Base-by-base conservation (phyloP, 1,139 yeast species). In the Diutina catenulata region DNA sequence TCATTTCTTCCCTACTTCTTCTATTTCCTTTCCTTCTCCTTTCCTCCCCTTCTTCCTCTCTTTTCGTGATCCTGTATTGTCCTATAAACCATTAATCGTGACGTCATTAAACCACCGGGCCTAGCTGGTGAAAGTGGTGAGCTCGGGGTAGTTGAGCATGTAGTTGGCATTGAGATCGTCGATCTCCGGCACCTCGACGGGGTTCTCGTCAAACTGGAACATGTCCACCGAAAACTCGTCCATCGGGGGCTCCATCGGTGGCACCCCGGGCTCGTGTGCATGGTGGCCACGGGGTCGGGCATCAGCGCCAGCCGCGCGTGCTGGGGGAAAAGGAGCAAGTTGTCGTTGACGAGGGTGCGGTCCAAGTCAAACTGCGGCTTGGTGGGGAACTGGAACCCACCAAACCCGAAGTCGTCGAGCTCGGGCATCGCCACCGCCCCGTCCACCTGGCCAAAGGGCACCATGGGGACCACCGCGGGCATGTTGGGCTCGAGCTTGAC, bases 401-500 rank as follows among this genome's bases (percentile, higher is more conserved):
- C n/a, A 13, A 11, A 13, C 23, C 23, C 15, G 16, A 25, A 13
- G 28, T 25, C 16, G 28, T 25, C 28, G 15, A 25, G 15, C 8
- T 25, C 28, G 16, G 28, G 28, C 15, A 25, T n/a, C 28, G 14
- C 16, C 32, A 28, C 19, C 15, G 32, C 32, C 9, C 32, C 32
- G 19, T 28, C 32, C 5, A 28, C 32, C 15, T 28, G 32, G 32
- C 32, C 32, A 28, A 28, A 28, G n/a, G n/a, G n/a, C 21, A 28
- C 14, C 32, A 28, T 28, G 8, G 14, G 23, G 15, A 23, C 23
- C 11, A 18, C 23, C 8, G 32, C 22, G n/a, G n/a, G n/a, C 32
- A 28, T 15, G 23, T 18, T 14, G 15, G 32, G 32, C 23, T 28
- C 32, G 13, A 28, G 19, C 32, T 28, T 28, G 23, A 28, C 32